These are phyloP conservation scores for Calamus simplicifolius DNA, from an alignment of 176 grass and related monocot genomes.

Conservation along the genomic window DNA sequence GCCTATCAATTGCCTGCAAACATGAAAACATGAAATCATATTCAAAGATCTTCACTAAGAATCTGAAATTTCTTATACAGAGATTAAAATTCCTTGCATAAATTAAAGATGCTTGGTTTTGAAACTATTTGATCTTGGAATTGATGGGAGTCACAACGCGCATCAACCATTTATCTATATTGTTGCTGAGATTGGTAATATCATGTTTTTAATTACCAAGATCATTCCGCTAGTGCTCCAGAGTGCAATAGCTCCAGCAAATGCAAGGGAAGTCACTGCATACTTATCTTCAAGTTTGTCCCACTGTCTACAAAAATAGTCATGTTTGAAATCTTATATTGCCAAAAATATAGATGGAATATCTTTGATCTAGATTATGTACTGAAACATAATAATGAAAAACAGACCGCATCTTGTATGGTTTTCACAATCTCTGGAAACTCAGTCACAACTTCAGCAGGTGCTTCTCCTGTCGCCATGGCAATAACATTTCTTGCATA, in stretches of 20 bases:
- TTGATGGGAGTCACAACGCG: too few species aligned
- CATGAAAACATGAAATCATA: not conserved
- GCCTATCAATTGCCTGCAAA: conserved; percentile 64
- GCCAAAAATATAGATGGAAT: conserved; percentile 19
- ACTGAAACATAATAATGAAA: not conserved
- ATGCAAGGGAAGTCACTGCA: conserved; percentile 56
- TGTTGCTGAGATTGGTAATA: not conserved
- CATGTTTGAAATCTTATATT: conserved; percentile 14
- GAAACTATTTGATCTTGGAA: too few species aligned
- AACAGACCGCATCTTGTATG: conserved; percentile 53
- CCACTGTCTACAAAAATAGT: conserved; percentile 79
- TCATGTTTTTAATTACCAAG: conserved; percentile 26
- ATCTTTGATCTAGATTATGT: not conserved
- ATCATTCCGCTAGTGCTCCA: conserved; percentile 69
- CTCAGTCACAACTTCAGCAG: conserved; percentile 42
- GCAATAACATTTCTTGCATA: conserved; percentile 17
- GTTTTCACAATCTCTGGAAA: conserved; percentile 36
- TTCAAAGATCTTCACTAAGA: not conserved
- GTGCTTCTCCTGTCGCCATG: conserved; percentile 28
- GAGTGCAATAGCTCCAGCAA: conserved; percentile 57
- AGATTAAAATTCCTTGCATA: too few species aligned
- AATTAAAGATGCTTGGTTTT: too few species aligned
- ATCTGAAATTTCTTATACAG: too few species aligned
- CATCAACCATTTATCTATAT: too few species aligned
- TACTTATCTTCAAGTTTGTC: conserved; percentile 96